These are phyloP conservation scores for Caloboletus firmus DNA, from an alignment of 1,284 basidiomycete species.

Conservation along the genomic window DNA sequence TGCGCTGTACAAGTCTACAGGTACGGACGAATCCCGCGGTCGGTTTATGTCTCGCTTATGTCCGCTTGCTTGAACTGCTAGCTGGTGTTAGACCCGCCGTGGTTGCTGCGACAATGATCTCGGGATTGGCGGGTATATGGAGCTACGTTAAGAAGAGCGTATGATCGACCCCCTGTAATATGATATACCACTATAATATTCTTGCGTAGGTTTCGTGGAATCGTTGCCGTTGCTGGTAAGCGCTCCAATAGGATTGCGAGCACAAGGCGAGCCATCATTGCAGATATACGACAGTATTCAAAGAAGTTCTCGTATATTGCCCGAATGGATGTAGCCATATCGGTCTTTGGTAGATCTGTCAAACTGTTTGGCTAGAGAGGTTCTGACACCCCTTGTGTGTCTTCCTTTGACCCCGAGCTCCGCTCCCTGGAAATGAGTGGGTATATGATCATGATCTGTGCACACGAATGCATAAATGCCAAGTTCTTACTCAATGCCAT, in stretches of 20 bases:
- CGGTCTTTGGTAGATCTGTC: conserved; percentile 47
- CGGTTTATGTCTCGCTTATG: conserved; percentile 39
- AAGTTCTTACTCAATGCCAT: conserved; percentile 36
- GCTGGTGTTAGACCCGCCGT: conserved; percentile 89
- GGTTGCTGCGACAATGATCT: conserved; percentile 86
- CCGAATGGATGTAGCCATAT: conserved; percentile 47
- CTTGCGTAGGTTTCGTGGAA: conserved; percentile 35
- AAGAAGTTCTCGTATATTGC: conserved; percentile 37
- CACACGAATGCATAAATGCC: conserved; percentile 41
- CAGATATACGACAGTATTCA: conserved; percentile 34
- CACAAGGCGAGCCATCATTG: conserved; percentile 35
- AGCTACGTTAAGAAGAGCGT: conserved; percentile 86
- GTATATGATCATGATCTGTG: conserved; percentile 40
- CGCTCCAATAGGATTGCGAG: conserved; percentile 41
- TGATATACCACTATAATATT: conserved; percentile 49
- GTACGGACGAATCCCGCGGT: conserved; percentile 50
- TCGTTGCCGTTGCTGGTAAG: conserved; percentile 30
- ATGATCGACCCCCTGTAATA: conserved; percentile 51
- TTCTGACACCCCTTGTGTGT: conserved; percentile 44
- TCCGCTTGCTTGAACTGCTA: conserved; percentile 41
- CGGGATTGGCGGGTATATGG: conserved; percentile 87
- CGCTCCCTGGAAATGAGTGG: conserved; percentile 43
- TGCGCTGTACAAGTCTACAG: conserved; percentile 90
- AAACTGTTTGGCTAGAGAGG: conserved; percentile 46
- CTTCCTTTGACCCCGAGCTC: conserved; percentile 46